Base-by-base conservation (phyloP, 495 filamentous ascomycete genomes). In the Penicillium riverlandense region DNA sequence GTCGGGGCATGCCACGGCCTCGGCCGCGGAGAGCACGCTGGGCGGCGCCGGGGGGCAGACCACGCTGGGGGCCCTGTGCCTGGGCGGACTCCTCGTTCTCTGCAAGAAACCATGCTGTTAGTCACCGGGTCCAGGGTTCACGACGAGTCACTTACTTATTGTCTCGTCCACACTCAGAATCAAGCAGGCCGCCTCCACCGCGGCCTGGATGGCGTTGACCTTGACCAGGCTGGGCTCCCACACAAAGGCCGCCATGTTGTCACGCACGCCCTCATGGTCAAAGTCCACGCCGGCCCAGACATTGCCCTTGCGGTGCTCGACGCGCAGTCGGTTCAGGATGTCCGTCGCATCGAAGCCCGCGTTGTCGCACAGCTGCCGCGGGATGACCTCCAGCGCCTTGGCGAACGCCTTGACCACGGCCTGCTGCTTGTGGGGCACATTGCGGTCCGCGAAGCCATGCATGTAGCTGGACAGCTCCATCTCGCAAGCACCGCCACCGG, bases 261-360 rank as follows among this genome's bases (percentile, higher is more conserved):
- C 86, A 35, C 85, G 74, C 44, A 96, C 84, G 41, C 88, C 89
- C 70, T 97, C 92, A 58, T 90, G 80, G 35, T 79, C 75, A 57
- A 98, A 96, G 71, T 98, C 92, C 14, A 98, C 90, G 58, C 92
- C 92, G 28, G 88, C 89, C 92, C 92, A 98, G 35, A 78, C 79
- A 60, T 86, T 86, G 43, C 88, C 87, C 66, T 88, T 88, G 50
- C 85, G 75, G 70, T 98, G 92, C 76, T 95, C 90, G 49, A 96
- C 92, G 34, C 92, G 85, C 50, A 98, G 74, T 40, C 84, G 82
- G 68, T 95, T 98, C 37, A 98, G 78, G 48, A 98, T 95, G 62
- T 98, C 94, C 39, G 92, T 97, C 11, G 92, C 90, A 55, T 98
- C 92, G 64, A 98, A 96, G 44, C 92, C 92, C 34, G 92, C 92